Percentiles rank a stretch among this genome's conserved stretches.
phyloP scores from a whole-genome alignment of 345 rosid genomes.

The Nephelium lappaceum region DNA sequence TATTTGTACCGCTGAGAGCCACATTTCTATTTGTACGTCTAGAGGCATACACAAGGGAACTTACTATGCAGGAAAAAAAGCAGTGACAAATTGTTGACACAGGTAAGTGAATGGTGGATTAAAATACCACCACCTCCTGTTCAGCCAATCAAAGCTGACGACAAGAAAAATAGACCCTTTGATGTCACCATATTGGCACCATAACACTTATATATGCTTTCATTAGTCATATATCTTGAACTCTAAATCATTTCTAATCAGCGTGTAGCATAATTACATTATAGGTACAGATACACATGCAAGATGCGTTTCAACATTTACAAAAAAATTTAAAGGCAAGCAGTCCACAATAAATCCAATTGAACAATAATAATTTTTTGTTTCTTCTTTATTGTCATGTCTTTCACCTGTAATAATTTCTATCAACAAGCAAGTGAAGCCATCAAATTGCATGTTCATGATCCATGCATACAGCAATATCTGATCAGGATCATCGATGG shows the following conservation, averaged over 20 bases:
- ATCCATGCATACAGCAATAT: background rate
- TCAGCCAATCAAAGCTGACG: constrained; percentile 57
- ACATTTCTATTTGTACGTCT: constrained; percentile 49
- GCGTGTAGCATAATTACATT: no score
- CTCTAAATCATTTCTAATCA: background rate
- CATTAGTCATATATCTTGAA: background rate
- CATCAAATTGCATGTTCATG: background rate
- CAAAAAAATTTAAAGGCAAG: no score
- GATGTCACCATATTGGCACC: background rate
- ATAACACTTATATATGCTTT: background rate
- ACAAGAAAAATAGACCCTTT: constrained; percentile 43
- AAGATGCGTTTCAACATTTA: background rate
- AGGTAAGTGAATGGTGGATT: constrained; percentile 94
- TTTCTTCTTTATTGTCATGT: background rate
- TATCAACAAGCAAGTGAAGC: background rate
- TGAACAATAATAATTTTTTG: background rate
- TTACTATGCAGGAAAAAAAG: constrained; percentile 77
- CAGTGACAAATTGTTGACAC: constrained; percentile 58
- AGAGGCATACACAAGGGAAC: constrained; percentile 81
- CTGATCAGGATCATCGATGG: background rate
- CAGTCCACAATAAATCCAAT: background rate
- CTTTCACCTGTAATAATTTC: background rate
- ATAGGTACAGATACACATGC: no score
- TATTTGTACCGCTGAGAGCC: constrained; percentile 61
- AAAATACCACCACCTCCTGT: constrained; percentile 92